Percentiles rank a stretch among this genome's conserved stretches.
phyloP scores from a whole-genome alignment of 306 rosid species.

The Rosa rugosa region DNA sequence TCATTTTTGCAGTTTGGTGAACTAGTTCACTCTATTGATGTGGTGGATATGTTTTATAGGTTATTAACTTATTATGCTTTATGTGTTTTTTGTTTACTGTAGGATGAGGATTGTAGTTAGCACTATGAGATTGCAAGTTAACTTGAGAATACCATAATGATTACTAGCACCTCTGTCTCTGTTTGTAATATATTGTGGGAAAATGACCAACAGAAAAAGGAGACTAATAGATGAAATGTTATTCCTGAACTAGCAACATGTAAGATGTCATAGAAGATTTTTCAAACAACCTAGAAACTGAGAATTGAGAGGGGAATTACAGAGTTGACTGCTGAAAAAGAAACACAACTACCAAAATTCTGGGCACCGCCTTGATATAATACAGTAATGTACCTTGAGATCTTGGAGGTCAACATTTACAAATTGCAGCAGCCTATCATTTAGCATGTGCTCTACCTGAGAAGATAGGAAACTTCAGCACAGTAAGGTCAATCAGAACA shows the following conservation, averaged over 20 bases:
- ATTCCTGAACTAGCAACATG: not conserved
- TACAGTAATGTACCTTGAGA: constrained; percentile 54
- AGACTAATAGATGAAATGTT: not conserved
- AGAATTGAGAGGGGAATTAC: not conserved
- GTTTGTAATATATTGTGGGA: not conserved
- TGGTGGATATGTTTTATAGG: not conserved
- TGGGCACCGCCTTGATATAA: not conserved
- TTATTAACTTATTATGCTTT: not conserved
- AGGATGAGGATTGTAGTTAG: not conserved
- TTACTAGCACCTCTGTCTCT: not conserved
- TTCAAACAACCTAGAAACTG: not conserved
- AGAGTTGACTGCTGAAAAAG: not conserved
- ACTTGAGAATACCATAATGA: not conserved
- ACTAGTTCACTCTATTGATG: not conserved
- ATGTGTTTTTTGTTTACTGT: not conserved
- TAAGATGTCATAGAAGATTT: not conserved
- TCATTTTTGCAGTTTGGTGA: not conserved
- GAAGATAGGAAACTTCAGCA: constrained; percentile 32
- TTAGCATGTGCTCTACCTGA: constrained; percentile 71
- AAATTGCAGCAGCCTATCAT: constrained; percentile 51
- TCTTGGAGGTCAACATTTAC: constrained; percentile 67
- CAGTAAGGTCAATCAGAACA: constrained; percentile 20
- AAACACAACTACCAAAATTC: not conserved
- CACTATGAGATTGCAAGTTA: not conserved
- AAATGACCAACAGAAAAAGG: not conserved